phyloP scores from a whole-genome alignment of 306 rosid genomes.

The Quercus variabilis region DNA sequence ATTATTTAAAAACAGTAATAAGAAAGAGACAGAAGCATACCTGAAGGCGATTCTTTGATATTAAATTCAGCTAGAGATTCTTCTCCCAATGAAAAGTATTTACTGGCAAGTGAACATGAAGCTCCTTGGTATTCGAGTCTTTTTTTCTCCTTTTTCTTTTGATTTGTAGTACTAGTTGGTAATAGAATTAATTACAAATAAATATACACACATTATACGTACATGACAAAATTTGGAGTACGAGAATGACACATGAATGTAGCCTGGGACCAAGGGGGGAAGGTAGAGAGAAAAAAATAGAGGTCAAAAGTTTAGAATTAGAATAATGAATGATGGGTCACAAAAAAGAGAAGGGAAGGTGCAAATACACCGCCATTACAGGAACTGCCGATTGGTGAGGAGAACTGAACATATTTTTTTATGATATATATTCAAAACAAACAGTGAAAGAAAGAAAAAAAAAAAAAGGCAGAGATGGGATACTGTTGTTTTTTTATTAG shows the following conservation, averaged over 20 bases:
- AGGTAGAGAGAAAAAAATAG: background rate
- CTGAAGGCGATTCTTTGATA: background rate
- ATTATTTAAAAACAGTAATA: background rate
- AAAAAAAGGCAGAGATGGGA: constrained; percentile 17
- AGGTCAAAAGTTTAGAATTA: background rate
- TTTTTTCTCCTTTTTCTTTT: background rate
- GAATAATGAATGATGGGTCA: background rate
- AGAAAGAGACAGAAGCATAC: background rate
- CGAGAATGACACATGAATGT: background rate
- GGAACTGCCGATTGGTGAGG: constrained; percentile 4
- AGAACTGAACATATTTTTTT: background rate
- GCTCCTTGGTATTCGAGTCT: background rate
- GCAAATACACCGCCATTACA: constrained; percentile 21
- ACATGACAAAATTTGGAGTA: background rate
- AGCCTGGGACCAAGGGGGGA: background rate
- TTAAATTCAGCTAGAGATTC: background rate
- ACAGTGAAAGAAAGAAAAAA: constrained; percentile 10
- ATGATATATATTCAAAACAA: background rate
- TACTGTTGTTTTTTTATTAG: background rate
- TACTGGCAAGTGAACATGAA: background rate
- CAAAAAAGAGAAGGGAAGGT: background rate
- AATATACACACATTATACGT: no score
- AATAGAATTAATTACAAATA: no score
- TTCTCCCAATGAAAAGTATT: background rate
- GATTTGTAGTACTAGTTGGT: background rate